A percentile compares a stretch with the other conserved stretches of the same genome.
Evolutionary conservation across 805 yeast species (phyloP).

Genomic region (Ogataea sp.): DNA sequence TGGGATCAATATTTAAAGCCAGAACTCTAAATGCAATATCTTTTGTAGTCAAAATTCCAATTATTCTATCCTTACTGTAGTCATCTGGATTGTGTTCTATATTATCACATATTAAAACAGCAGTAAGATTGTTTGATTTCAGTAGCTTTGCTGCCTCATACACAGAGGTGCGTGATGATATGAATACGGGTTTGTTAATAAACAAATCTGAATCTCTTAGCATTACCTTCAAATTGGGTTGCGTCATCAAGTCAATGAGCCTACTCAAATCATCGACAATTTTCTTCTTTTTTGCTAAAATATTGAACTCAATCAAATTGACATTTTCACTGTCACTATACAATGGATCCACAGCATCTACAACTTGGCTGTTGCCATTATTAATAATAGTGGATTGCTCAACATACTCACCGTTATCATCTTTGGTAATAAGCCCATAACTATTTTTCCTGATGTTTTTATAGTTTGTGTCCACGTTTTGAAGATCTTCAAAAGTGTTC

Average conservation of each 20-base stretch:
- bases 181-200: constrained; percentile 23
- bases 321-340: constrained; percentile 7
- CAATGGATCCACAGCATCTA: constrained; percentile 5
- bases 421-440: neutral
- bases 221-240: constrained; percentile 29
- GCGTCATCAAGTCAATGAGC: constrained; percentile 31
- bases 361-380: constrained; percentile 1
- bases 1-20: constrained; percentile 28
- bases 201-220: constrained; percentile 17
- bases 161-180: constrained; percentile 30
- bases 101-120: constrained; percentile 30
- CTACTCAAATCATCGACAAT: constrained; percentile 27
- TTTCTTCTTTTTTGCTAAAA: constrained; percentile 17
- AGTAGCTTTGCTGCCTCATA: constrained; percentile 31
- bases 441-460: constrained; percentile 4
- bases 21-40: constrained; percentile 36
- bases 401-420: constrained; percentile 6
- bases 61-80: constrained; percentile 22
- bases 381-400: constrained; percentile 12
- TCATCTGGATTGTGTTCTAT: neutral
- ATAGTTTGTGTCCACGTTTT: constrained; percentile 4
- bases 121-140: constrained; percentile 31
- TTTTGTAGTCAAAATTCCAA: constrained; percentile 39
- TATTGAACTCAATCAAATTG: constrained; percentile 17
- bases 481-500: constrained; percentile 21